Base-by-base conservation (phyloP, 2,329 filamentous ascomycete species). In the Davidsoniella eucalypti region DNA sequence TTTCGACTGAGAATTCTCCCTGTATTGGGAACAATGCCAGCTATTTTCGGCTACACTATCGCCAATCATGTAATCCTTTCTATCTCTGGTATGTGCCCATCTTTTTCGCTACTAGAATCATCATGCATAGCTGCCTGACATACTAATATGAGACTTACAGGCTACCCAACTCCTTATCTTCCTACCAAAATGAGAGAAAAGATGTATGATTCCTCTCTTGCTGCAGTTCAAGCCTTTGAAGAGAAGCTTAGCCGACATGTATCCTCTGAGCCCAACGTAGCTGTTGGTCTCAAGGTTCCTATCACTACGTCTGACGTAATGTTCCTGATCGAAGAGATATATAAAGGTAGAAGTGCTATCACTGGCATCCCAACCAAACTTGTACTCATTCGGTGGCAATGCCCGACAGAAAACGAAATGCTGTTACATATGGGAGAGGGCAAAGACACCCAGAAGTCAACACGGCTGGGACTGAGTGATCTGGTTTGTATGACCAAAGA, bases 1-100 rank as follows among this genome's bases (percentile, higher is more conserved):
- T 98, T 98, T 64, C 76, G 92, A 21, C 86, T 94, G 8, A 76
- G 92, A n/a, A 98, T 98, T 52, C 66, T 98, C 7, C 92, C 92
- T 0, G 92, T 98, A 0, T 68, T 98, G 2, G 92, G 92, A 1
- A 98, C 92, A 0, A 95, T 98, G 88, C 92, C 92, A 0, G 90
- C 92, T 2, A 82, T 96, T 1, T 98, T 98, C 63, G 92, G 92
- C 7, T 84, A 95, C 51, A 84, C 83, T 0, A 78, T 85, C 7
- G 92, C 92, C 3, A 98, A 96, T 64, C 87, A 96, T 61, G 79
- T 96, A 53, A 90, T 98, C 56, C 73, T 94, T 51, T 77, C 79
- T 52, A 76, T 96, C 44, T 69, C 74, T 5, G 69, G 69, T 69
- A 58, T 14, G 55, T 50, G 6, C 1, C 1, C 36, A 4, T 2